phyloP scores from a whole-genome alignment of 345 rosid species.

The Carallia brachiata region DNA sequence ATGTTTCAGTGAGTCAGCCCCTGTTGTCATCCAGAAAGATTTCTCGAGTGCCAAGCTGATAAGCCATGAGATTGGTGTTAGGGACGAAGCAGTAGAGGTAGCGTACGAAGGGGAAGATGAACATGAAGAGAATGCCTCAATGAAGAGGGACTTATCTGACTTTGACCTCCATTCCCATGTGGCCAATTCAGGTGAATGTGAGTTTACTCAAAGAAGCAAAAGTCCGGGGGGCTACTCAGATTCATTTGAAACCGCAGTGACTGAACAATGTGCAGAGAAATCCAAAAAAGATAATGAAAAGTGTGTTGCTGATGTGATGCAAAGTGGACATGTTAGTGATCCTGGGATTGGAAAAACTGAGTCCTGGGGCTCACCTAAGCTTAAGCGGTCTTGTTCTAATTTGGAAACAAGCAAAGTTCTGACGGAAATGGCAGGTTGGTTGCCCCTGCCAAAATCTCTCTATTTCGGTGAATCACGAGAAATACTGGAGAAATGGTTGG shows the following conservation, averaged over 20 bases:
- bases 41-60: conserved; percentile 26
- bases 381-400: conserved; percentile 78
- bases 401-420: conserved; percentile 47
- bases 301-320: conserved; percentile 23
- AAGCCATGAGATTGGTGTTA: conserved; percentile 31
- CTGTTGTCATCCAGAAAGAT: conserved; percentile 22
- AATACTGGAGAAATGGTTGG: conserved; percentile 13
- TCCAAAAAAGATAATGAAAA: conserved; percentile 22
- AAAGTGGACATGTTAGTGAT: conserved; percentile 79
- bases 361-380: conserved; percentile 67
- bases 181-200: conserved; percentile 26
- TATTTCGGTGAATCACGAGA: conserved; percentile 40
- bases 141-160: conserved; percentile 55
- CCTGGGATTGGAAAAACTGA: conserved; percentile 60
- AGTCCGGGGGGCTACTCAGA: conserved; percentile 13
- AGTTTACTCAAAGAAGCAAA: conserved; percentile 19
- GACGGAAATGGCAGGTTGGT: conserved; percentile 32
- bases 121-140: conserved; percentile 56
- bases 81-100: conserved; percentile 39
- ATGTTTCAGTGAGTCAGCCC: conserved; percentile 32
- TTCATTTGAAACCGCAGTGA: conserved; percentile 25
- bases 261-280: conserved; percentile 13
- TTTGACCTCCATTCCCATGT: conserved; percentile 43
- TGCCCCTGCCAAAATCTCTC: conserved; percentile 40
- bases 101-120: conserved; percentile 81